Base-by-base conservation (phyloP, 768 basidiomycete genomes). In the Kwoniella heveanensis region DNA sequence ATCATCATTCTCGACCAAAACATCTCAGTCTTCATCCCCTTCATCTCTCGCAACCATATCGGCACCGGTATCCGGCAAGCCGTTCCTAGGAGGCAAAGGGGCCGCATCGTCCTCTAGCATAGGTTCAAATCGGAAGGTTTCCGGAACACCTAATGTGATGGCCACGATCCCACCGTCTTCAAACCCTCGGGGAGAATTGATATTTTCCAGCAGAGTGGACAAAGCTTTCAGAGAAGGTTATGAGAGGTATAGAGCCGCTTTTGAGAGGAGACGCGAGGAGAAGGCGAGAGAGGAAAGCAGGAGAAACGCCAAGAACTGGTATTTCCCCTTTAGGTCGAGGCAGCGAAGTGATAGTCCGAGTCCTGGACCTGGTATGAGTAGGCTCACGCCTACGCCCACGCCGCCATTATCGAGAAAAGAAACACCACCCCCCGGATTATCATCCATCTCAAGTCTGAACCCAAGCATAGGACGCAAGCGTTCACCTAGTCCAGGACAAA, bases 121-220 rank as follows among this genome's bases (percentile, higher is more conserved):
- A 36, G 32, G 32, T 4, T 9, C 39, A 19, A 44, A 44, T 49
- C 80, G 57, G 10, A 57, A 60, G n/a, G 50, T 58, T 22, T 58
- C 68, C 7, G 58, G 56, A 15, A 57, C 85, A 26, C 32, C 72
- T 39, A 67, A 65, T 10, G 81, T 85, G 17, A 87, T 91, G 60
- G 83, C 88, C 0, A 86, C 91, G n/a, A 94, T 96, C 46, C 92
- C 93, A 2, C 91, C 92, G 0, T 85, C 92, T 15, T 83, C 83
- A 27, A 96, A 92, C 79, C 93, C 95, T 2, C 88, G 94, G 15
- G 95, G 96, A 54, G 96, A 99, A 76, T 86, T 99, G 63, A 96
- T 98, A 59, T 96, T 99, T 81, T 92, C 90, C 2, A 90, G 88
- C 12, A 87, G 90, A 50, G 89, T 99, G 21, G 89, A 91, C 64